Evolutionary conservation across 805 yeast genomes (phyloP).

Genomic region (Tanozyma kutaoensis): DNA sequence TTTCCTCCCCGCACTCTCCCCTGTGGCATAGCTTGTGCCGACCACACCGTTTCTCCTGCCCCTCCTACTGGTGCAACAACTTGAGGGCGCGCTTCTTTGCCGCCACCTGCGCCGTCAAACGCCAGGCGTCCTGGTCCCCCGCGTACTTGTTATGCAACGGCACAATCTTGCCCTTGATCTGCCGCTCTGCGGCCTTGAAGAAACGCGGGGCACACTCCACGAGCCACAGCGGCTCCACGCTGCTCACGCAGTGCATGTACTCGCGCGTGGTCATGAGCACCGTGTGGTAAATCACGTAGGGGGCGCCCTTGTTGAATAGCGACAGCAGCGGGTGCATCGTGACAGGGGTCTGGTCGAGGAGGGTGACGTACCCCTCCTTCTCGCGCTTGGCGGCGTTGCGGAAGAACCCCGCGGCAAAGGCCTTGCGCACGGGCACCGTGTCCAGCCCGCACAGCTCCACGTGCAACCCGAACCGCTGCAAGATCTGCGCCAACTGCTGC

Average conservation of each 20-base stretch:
- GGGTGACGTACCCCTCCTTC: slow-evolving; percentile 42
- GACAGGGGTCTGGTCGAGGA: slow-evolving; percentile 61
- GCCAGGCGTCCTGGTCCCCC: slow-evolving; percentile 60
- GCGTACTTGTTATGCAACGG: slow-evolving; percentile 57
- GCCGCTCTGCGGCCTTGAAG: slow-evolving; percentile 41
- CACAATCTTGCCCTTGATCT: slow-evolving; percentile 51
- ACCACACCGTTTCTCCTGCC: no score
- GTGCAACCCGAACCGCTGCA: slow-evolving; percentile 34
- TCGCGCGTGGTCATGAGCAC: slow-evolving; percentile 74
- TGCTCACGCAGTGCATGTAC: slow-evolving; percentile 81
- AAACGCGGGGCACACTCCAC: slow-evolving; percentile 58
- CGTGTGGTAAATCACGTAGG: slow-evolving; percentile 73
- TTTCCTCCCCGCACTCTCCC: no score
- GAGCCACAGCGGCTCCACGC: slow-evolving; percentile 76
- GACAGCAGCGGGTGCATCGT: slow-evolving; percentile 89
- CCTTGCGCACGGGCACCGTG: slow-evolving; percentile 42
- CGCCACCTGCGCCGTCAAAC: slow-evolving; percentile 37
- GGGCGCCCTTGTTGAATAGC: slow-evolving; percentile 48
- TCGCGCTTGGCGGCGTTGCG: slow-evolving; percentile 55
- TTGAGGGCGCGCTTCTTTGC: slow-evolving; percentile 14
- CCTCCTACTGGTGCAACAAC: slow-evolving; percentile 5
- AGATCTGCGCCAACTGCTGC: slow-evolving; percentile 48
- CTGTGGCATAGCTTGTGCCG: no score
- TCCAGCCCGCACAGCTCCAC: slow-evolving; percentile 37
- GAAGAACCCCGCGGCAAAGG: slow-evolving; percentile 50